Conservation (phyloP, 495 filamentous ascomycete species). For the Hypoxylon intermedium region DNA sequence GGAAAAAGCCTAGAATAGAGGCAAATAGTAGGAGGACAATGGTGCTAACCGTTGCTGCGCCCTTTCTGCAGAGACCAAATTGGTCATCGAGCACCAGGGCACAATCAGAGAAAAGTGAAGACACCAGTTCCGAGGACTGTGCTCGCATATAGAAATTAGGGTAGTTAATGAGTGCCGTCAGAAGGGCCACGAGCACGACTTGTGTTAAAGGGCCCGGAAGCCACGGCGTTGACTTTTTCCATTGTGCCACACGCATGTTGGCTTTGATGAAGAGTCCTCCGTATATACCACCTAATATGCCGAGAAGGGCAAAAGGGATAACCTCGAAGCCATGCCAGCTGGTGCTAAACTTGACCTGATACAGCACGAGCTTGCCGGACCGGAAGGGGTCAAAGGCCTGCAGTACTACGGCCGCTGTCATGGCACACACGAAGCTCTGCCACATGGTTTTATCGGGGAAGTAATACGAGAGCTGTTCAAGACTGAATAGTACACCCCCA, state of each 20-base stretch:
- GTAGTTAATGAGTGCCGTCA: conserved; percentile 91
- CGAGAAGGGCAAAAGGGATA: conserved; percentile 84
- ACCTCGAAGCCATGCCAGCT: conserved; percentile 97
- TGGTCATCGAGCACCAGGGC: conserved; percentile 76
- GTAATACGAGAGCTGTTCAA: conserved; percentile 98
- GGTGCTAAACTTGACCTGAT: conserved; percentile 92
- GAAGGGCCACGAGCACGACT: conserved; percentile 72
- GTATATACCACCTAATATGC: conserved; percentile 89
- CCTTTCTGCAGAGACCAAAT: conserved; percentile 85
- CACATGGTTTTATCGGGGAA: conserved; percentile 99
- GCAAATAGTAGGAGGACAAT: conserved; percentile 82
- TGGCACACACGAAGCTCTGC: conserved; percentile 98
- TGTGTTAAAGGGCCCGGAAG: conserved; percentile 74
- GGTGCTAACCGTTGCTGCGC: conserved; percentile 70
- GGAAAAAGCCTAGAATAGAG: conserved; percentile 79
- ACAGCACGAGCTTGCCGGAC: conserved; percentile 94
- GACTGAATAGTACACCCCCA: conserved; percentile 88
- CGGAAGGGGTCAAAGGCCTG: conserved; percentile 95
- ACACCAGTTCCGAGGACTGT: conserved; percentile 90
- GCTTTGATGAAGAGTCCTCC: conserved; percentile 93
- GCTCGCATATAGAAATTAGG: conserved; percentile 95
- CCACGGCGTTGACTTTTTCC: conserved; percentile 71
- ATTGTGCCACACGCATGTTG: conserved; percentile 86
- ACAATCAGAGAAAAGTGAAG: conserved; percentile 91
- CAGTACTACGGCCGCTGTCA: conserved; percentile 92